Percentiles rank a stretch among this genome's conserved stretches.
Conservation (phyloP, 345 rosid genomes). For the Rhizophora mangle region DNA sequence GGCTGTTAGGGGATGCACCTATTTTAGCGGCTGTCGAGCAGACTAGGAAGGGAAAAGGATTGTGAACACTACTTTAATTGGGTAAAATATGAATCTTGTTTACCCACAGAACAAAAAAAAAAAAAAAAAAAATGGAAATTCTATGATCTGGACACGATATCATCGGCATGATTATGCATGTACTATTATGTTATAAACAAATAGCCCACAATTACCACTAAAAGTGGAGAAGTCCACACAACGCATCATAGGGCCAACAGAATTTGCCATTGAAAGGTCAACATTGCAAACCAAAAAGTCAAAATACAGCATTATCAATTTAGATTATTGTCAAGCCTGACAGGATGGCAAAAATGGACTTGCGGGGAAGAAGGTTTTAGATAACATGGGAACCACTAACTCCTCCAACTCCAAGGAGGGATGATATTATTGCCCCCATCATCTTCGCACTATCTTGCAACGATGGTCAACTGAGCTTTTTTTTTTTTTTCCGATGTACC, state of each 20-base stretch:
- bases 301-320: slow-evolving; percentile 18
- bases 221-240: slow-evolving; percentile 1
- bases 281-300: slow-evolving; percentile 4
- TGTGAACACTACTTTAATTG: too few relatives aligned
- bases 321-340: slow-evolving; percentile 24
- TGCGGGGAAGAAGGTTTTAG: neutral
- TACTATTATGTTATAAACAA: slow-evolving; percentile 10
- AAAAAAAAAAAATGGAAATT: neutral
- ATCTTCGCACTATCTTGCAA: neutral
- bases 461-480: too few relatives aligned
- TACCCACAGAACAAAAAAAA: too few relatives aligned
- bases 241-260: slow-evolving; percentile 7
- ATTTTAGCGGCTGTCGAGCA: too few relatives aligned
- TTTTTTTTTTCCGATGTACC: too few relatives aligned
- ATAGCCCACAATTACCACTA: slow-evolving; percentile 12
- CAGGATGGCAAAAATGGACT: neutral
- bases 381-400: neutral
- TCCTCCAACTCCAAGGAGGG: neutral
- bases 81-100: too few relatives aligned
- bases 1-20: too few relatives aligned
- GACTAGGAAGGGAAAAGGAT: too few relatives aligned
- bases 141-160: neutral
- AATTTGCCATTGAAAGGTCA: slow-evolving; percentile 8
- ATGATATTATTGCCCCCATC: neutral
- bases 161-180: slow-evolving; percentile 25